Evolutionary conservation across 2,329 filamentous ascomycete species (phyloP), one percentile per base, ranked within the genome.

Genomic region (Aspergillus phoenicis): DNA sequence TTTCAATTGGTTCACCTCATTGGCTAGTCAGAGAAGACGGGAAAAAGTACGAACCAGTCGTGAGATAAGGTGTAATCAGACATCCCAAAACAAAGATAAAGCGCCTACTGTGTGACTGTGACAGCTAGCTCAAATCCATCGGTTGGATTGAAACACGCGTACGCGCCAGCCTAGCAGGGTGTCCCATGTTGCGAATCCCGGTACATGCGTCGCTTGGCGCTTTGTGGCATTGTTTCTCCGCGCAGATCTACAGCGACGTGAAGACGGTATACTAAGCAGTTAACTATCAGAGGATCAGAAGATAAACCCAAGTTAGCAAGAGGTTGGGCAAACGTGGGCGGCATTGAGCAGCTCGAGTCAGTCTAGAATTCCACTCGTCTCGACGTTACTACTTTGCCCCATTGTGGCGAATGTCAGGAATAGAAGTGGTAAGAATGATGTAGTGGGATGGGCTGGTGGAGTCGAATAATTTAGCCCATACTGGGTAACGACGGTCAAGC

Each of bases 351-450:
- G 45, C 41, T 17, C 41, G 41, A 45, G 17, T 45, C 47, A 51
- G 47, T 51, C 47, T 33, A 49, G 45, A 49, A 28, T 49, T 30
- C 24, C 47, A 28, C 41, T 39, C 17, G 51, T 24, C 22, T 53
- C 15, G 33, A 10, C 20, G 24, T 38, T 5, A 20, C 20, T 45
- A 15, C 38, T 43, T 41, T n/a, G 53, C 39, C 39, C 53, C 53
- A 56, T 45, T 56, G 53, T 56, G 53, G 53, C 53, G 53, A 56
- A 45, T 47, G 53, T 47, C 39, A 47, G 53, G 52, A 47, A 45
- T 43, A 53, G 51, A 22, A 56, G 43, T 33, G 33, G 53, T 47
- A 45, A 56, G 53, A 56, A 56, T 56, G 53, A 56, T 56, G 53
- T 56, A 56, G 39, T 39, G 41, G 53, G 53, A 47, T 56, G 53